phyloP scores from a whole-genome alignment of 441 rosid genomes.

The Eruca vesicaria region DNA sequence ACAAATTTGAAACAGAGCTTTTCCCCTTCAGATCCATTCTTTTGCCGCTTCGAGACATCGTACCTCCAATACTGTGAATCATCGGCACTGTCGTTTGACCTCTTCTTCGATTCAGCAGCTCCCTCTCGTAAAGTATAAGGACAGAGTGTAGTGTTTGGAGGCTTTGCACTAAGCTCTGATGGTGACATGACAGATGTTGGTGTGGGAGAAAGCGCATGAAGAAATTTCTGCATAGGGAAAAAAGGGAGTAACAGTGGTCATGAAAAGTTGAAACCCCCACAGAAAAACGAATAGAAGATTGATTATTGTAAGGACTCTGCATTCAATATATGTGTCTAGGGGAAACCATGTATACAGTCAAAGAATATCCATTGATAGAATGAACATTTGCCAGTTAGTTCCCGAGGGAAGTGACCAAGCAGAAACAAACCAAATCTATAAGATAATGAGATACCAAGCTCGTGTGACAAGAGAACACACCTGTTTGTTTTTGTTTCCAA shows the following conservation, averaged over 20 bases:
- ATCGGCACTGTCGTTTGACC: slow-evolving; percentile 43
- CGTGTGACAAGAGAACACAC: slow-evolving; percentile 34
- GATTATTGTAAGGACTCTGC: neutral
- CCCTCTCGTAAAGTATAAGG: slow-evolving; percentile 58
- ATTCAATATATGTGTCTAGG: neutral
- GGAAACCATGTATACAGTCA: neutral
- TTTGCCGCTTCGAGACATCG: slow-evolving; percentile 82
- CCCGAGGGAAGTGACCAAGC: neutral
- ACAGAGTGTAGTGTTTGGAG: slow-evolving; percentile 68
- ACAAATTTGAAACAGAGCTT: slow-evolving; percentile 81
- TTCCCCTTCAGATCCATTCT: slow-evolving; percentile 58
- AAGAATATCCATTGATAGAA: neutral
- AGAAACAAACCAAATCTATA: neutral
- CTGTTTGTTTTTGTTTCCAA: slow-evolving; percentile 94
- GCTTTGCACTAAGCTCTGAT: slow-evolving; percentile 68
- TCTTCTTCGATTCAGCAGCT: slow-evolving; percentile 53
- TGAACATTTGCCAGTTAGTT: neutral
- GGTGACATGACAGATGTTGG: slow-evolving; percentile 83
- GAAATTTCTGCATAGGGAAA: slow-evolving; percentile 63
- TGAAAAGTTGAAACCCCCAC: no score
- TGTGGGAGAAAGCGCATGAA: slow-evolving; percentile 89
- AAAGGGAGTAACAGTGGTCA: neutral
- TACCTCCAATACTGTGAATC: slow-evolving; percentile 96
- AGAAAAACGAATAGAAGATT: neutral
- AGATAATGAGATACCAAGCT: slow-evolving; percentile 1